Evolutionary conservation across 2,329 filamentous ascomycete species (phyloP).

Genomic region (Colletotrichum magnum): DNA sequence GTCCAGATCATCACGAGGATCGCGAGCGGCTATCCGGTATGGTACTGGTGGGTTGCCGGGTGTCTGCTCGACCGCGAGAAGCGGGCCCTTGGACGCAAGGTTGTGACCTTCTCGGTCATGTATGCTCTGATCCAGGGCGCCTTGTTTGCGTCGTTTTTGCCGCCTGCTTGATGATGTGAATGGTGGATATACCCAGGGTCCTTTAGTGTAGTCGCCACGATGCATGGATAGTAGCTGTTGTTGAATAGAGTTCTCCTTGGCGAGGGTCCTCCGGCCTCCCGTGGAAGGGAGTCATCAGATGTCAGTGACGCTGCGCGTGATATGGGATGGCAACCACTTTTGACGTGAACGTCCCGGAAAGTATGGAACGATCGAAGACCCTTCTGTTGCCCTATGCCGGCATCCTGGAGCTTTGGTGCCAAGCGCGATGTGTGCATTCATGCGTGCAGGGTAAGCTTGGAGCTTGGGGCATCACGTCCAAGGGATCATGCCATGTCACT

Average conservation of each 20-base stretch:
- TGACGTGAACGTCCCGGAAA: conserved; percentile 13
- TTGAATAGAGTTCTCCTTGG: conserved; percentile 19
- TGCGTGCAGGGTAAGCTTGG: not conserved
- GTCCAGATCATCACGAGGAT: conserved; percentile 94
- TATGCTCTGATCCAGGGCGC: conserved; percentile 88
- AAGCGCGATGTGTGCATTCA: too few species aligned
- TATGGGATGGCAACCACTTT: conserved; percentile 13
- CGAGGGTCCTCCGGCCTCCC: not conserved
- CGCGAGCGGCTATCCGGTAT: conserved; percentile 88
- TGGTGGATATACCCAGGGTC: conserved; percentile 18
- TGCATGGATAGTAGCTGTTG: not conserved
- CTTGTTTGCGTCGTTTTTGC: conserved; percentile 90
- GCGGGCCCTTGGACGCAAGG: conserved; percentile 50
- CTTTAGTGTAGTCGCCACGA: not conserved
- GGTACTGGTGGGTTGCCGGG: conserved; percentile 85
- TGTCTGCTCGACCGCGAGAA: conserved; percentile 53
- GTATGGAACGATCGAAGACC: conserved; percentile 15
- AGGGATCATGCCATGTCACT: not conserved
- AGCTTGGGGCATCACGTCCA: conserved; percentile 6
- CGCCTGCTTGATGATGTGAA: conserved; percentile 72
- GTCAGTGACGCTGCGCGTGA: not conserved
- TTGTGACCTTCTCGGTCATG: conserved; percentile 80
- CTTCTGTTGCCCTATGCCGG: conserved; percentile 4
- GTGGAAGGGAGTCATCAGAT: not conserved
- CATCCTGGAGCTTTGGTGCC: not conserved